Evolutionary conservation across 1,139 yeast species (phyloP), one percentile per base, ranked within the genome.

Genomic region (Yamadazyma dushanensis): DNA sequence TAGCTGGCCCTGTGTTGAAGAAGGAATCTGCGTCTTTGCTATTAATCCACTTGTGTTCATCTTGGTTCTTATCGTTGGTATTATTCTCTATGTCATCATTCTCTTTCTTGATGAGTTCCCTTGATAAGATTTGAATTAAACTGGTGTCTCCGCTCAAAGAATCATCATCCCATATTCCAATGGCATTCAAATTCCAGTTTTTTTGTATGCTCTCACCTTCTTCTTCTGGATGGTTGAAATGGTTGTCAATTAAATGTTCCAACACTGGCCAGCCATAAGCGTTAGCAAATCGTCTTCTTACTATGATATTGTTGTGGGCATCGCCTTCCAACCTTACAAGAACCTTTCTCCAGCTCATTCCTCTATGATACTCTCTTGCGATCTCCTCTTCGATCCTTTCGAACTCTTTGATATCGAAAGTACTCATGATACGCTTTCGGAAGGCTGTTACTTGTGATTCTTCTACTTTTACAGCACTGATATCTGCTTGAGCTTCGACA

Each of bases 261-360:
- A 92, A 72, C 0, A 89, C 96, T 0, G 87, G 89, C 96, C 97
- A 90, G 1, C 99, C 99, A 61, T 84, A 89, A 0, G 97, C 95
- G 63, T 92, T 92, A 8, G 95, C 82, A 66, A 87, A 92, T 42
- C 90, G 65, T 49, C 99, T 70, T 44, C 99, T 66, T 1, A 92
- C 98, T 22, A 87, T 72, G 33, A 92, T 90, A 51, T 90, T 94
- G 54, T 92, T 92, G 54, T 92, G 99, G 0, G 99, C 96, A 60
- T 92, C 99, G 0, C 97, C 96, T 44, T 80, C 79, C 40, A 94
- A 63, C 33, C 79, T 78, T 1, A 90, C 97, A 20, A 94, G 61
- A 1, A 94, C 96, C 59, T 92, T 92, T 31, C 97, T 70, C 99
- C 99, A 92, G 3, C 76, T 61, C 87, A 89, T 77, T 6, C 76